Conservation (phyloP, 2,329 filamentous ascomycete species). For the Pseudocercospora pini-densiflorae region DNA sequence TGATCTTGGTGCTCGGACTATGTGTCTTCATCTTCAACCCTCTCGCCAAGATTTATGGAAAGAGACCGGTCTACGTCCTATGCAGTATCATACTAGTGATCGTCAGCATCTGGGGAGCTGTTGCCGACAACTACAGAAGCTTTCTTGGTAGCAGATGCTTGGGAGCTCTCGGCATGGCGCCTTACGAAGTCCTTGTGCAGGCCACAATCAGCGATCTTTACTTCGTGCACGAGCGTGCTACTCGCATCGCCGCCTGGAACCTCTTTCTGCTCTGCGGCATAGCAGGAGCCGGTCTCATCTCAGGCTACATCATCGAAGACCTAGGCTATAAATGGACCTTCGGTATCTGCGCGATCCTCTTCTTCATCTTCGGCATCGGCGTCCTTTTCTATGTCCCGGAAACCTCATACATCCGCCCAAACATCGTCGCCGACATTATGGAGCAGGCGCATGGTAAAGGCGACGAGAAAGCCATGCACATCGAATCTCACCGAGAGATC, state of each 20-base stretch:
- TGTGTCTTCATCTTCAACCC: constrained; percentile 57
- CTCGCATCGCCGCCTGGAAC: constrained; percentile 46
- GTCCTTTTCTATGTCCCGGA: constrained; percentile 41
- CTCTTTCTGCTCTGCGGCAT: constrained; percentile 48
- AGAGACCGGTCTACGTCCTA: constrained; percentile 54
- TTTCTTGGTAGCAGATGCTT: constrained; percentile 55
- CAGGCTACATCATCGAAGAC: constrained; percentile 47
- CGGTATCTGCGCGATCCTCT: constrained; percentile 45
- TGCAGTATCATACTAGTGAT: constrained; percentile 54
- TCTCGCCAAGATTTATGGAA: constrained; percentile 56
- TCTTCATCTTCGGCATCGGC: constrained; percentile 37
- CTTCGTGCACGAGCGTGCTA: constrained; percentile 49
- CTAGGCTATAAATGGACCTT: constrained; percentile 49
- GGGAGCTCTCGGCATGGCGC: constrained; percentile 56
- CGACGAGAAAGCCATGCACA: constrained; percentile 20
- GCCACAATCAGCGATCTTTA: constrained; percentile 52
- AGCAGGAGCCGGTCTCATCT: constrained; percentile 44
- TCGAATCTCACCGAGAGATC: constrained; percentile 22
- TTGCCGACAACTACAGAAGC: constrained; percentile 49
- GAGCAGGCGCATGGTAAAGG: constrained; percentile 18
- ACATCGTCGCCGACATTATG: constrained; percentile 12
- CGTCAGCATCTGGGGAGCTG: constrained; percentile 53
- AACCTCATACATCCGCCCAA: constrained; percentile 33
- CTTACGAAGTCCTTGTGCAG: constrained; percentile 58
- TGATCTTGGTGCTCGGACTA: constrained; percentile 54